These are phyloP conservation scores for Colletotrichum chlorophyti DNA, from an alignment of 2,329 filamentous ascomycete genomes.

Conservation along the genomic window DNA sequence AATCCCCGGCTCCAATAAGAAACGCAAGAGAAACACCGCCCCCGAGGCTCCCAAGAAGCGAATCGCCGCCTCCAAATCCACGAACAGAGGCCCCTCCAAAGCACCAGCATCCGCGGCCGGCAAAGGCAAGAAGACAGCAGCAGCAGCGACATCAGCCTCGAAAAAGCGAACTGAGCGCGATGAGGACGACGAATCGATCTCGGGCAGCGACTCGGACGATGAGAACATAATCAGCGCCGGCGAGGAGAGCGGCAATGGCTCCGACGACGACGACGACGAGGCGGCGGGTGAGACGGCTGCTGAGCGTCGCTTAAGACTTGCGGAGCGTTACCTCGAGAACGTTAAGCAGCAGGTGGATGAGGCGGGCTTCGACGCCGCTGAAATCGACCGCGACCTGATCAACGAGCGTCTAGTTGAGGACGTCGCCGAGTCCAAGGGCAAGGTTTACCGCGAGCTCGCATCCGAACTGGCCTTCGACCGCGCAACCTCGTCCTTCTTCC, in stretches of 20 bases:
- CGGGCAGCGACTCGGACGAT: slow-evolving; percentile 79
- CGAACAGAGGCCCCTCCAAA: slow-evolving; percentile 51
- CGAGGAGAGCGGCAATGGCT: slow-evolving; percentile 53
- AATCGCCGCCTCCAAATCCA: slow-evolving; percentile 53
- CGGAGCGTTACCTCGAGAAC: slow-evolving; percentile 92
- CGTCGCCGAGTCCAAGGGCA: slow-evolving; percentile 88
- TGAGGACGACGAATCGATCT: slow-evolving; percentile 72
- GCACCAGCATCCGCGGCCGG: slow-evolving; percentile 39
- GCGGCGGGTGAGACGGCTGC: slow-evolving; percentile 85
- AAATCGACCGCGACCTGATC: slow-evolving; percentile 91
- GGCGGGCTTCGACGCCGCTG: slow-evolving; percentile 88
- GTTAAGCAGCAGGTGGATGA: slow-evolving; percentile 84
- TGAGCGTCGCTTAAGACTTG: slow-evolving; percentile 83
- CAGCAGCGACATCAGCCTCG: slow-evolving; percentile 38
- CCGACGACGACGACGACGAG: slow-evolving; percentile 65
- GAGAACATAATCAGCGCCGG: slow-evolving; percentile 51
- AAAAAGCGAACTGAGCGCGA: slow-evolving; percentile 60
- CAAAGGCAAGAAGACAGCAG: slow-evolving; percentile 13
- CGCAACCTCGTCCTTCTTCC: slow-evolving; percentile 75
- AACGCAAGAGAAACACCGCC: slow-evolving; percentile 77
- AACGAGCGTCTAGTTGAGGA: slow-evolving; percentile 91
- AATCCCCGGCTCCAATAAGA: slow-evolving; percentile 83
- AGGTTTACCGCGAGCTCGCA: slow-evolving; percentile 83
- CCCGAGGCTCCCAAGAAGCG: slow-evolving; percentile 66
- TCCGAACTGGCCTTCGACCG: slow-evolving; percentile 72